phyloP scores from a whole-genome alignment of 2,329 filamentous ascomycete genomes.

The Myrmaecium sp. region DNA sequence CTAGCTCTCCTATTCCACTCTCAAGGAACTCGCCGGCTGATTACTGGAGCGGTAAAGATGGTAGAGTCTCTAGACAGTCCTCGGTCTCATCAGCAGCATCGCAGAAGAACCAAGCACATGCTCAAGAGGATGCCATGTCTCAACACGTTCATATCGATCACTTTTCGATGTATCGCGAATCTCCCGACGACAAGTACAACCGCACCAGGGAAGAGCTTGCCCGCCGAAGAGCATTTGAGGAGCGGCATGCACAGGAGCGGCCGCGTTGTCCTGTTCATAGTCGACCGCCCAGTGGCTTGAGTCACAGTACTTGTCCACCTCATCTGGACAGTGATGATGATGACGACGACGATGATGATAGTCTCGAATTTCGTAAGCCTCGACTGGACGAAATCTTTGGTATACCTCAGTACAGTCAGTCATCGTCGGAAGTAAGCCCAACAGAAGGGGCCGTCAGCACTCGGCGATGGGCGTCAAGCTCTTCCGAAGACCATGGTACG shows the following conservation, averaged over 20 bases:
- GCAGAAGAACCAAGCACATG: constrained; percentile 12
- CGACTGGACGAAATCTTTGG: background rate
- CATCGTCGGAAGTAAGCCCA: constrained; percentile 1
- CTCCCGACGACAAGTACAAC: constrained; percentile 15
- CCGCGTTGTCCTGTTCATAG: constrained; percentile 10
- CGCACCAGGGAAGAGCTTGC: constrained; percentile 22
- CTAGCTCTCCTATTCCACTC: constrained; percentile 25
- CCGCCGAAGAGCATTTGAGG: constrained; percentile 17
- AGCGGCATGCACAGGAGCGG: constrained; percentile 11
- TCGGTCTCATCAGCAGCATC: constrained; percentile 22
- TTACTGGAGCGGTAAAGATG: constrained; percentile 9
- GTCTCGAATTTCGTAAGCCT: too few species aligned
- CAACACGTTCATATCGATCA: constrained; percentile 8
- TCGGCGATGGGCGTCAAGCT: constrained; percentile 22
- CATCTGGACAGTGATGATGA: constrained; percentile 27
- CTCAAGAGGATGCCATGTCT: constrained; percentile 10
- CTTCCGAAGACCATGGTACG: constrained; percentile 30
- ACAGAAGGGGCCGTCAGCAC: background rate
- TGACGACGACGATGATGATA: too few species aligned
- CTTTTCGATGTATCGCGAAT: constrained; percentile 9
- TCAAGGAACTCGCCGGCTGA: constrained; percentile 1
- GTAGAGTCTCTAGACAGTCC: constrained; percentile 19
- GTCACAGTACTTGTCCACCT: constrained; percentile 25
- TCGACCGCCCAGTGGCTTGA: constrained; percentile 13
- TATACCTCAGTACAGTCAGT: too few species aligned